Evolutionary conservation across 257 asterid species (phyloP), one percentile per base, ranked within the genome.

Genomic region (Striga asiatica): DNA sequence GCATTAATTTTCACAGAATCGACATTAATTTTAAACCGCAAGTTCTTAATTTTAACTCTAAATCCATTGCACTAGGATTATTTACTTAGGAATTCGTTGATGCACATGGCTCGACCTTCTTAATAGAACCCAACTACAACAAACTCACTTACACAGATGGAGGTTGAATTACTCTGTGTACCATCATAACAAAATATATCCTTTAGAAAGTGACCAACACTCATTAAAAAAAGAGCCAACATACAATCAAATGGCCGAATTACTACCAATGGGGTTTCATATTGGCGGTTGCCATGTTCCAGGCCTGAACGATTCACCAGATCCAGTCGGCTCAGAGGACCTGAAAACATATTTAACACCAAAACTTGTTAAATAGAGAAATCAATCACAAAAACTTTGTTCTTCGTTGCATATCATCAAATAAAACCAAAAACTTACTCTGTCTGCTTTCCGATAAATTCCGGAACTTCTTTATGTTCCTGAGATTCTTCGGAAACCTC

Each of bases 241-340:
- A 11, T 35, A n/a, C n/a, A n/a, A n/a, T n/a, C n/a, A n/a, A n/a
- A n/a, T n/a, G n/a, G n/a, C n/a, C n/a, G n/a, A n/a, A 35, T 31
- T 20, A 28, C 27, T n/a, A 17, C 5, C 23, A 53, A 39, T 17
- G 24, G 62, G 5, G 62, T 23, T 53, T 85, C 79, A 83, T 20
- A 82, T 66, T 31, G 96, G 96, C 27, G 96, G 96, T 66, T 83
- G 95, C 98, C 98, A 89, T 45, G 88, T 75, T 72, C 98, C 98
- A 1, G 98, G 96, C 73, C 74, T 83, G 70, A 77, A 86, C 38
- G 98, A 81, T 66, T 59, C 77, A 10, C 98, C 98, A 1, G 94
- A 79, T 52, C 98, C 98, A 0, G 75, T 73, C 25, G 98, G 96
- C 83, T 89, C 98, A 2, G 93, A 67, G 12, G 83, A 67, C 67